Conservation (phyloP, 805 yeast genomes). For the Metschnikowia chrysomelidarum region DNA sequence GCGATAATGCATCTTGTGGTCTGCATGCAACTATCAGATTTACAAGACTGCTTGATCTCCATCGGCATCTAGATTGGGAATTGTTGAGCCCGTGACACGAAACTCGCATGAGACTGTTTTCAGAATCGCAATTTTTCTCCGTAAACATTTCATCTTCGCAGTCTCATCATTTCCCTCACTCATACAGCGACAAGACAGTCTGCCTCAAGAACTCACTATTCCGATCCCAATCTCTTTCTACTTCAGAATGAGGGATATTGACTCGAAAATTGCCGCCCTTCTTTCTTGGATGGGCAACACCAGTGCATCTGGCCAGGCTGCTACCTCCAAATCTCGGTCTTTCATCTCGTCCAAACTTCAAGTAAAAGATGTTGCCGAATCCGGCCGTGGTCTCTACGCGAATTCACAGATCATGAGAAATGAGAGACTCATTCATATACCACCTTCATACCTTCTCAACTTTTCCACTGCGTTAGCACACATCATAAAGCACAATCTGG, state of each 20-base stretch:
- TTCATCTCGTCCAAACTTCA: conserved; percentile 39
- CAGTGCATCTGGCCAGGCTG: background rate
- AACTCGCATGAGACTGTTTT: too few relatives aligned
- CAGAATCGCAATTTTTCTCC: too few relatives aligned
- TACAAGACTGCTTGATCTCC: too few relatives aligned
- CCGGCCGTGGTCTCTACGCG: conserved; percentile 68
- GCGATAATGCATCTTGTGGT: too few relatives aligned
- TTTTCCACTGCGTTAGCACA: conserved; percentile 47
- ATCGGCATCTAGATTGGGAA: too few relatives aligned
- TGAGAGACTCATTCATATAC: conserved; percentile 53
- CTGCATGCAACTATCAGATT: too few relatives aligned
- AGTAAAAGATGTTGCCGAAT: conserved; percentile 37
- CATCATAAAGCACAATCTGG: conserved; percentile 41
- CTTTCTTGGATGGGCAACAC: conserved; percentile 26
- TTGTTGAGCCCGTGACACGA: too few relatives aligned
- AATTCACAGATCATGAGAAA: conserved; percentile 31
- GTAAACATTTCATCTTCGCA: too few relatives aligned
- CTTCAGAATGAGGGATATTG: conserved; percentile 13
- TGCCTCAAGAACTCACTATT: too few relatives aligned
- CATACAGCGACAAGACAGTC: too few relatives aligned
- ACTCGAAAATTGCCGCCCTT: conserved; percentile 17
- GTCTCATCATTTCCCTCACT: too few relatives aligned
- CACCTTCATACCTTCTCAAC: conserved; percentile 58
- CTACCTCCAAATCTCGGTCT: conserved; percentile 4
- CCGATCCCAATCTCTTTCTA: background rate